phyloP scores from a whole-genome alignment of 208 protist genomes.

The Wallacemonas sp. region DNA sequence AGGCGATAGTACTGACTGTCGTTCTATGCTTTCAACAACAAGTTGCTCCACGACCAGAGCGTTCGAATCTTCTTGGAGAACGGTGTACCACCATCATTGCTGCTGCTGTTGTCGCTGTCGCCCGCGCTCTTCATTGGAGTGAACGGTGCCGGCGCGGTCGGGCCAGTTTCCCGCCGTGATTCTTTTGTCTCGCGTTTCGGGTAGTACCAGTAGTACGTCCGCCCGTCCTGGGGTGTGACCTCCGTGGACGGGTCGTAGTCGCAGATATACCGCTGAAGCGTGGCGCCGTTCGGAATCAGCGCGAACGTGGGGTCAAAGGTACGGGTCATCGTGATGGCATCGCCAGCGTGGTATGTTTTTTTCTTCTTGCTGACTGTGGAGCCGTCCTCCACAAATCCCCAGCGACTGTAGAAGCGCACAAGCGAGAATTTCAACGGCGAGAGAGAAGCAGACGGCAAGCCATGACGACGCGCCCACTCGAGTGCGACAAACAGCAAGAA shows the following conservation, averaged over 20 bases:
- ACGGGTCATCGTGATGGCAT: slow-evolving; percentile 23
- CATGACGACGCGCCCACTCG: slow-evolving; percentile 34
- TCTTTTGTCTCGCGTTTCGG: background rate
- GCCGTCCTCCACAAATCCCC: slow-evolving; percentile 29
- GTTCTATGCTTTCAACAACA: background rate
- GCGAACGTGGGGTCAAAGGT: slow-evolving; percentile 21
- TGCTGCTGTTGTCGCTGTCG: background rate
- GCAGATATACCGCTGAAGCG: slow-evolving; percentile 23
- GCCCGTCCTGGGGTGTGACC: background rate
- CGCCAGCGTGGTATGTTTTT: slow-evolving; percentile 11
- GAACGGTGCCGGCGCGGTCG: too few relatives aligned
- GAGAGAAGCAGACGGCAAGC: slow-evolving; percentile 21
- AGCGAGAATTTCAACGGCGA: slow-evolving; percentile 27
- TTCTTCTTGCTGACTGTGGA: background rate
- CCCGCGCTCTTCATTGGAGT: too few relatives aligned
- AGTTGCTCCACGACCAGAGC: slow-evolving; percentile 6
- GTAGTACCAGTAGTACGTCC: slow-evolving; percentile 18
- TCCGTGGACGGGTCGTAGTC: slow-evolving; percentile 20
- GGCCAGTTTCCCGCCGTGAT: too few relatives aligned
- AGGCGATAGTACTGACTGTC: too few relatives aligned
- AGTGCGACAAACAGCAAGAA: slow-evolving; percentile 58
- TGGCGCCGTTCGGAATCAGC: slow-evolving; percentile 27
- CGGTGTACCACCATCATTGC: background rate
- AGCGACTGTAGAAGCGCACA: slow-evolving; percentile 34
- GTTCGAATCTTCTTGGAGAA: slow-evolving; percentile 4